These are phyloP conservation scores for Kluyveromyces lactis DNA, from an alignment of 805 yeast genomes.

Conservation along the genomic window DNA sequence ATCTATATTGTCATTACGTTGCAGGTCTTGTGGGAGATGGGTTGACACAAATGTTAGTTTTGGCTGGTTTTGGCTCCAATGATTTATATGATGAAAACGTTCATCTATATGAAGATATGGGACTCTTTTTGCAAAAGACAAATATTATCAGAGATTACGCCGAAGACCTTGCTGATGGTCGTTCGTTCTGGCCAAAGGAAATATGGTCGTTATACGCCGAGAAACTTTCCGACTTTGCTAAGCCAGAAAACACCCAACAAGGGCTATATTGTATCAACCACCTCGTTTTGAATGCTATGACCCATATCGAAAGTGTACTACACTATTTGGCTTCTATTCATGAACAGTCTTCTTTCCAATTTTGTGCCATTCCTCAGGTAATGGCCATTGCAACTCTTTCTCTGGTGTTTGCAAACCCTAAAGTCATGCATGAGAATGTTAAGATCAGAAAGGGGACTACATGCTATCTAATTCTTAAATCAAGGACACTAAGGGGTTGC, in stretches of 20 bases:
- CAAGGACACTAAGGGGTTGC: constrained; percentile 69
- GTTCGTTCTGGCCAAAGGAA: constrained; percentile 95
- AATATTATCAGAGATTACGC: constrained; percentile 92
- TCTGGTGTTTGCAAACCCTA: constrained; percentile 71
- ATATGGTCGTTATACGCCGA: constrained; percentile 81
- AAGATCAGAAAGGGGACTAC: constrained; percentile 90
- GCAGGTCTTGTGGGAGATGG: constrained; percentile 99
- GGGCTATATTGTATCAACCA: constrained; percentile 78
- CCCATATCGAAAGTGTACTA: constrained; percentile 69
- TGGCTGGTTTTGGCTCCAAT: constrained; percentile 61
- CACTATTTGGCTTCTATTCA: constrained; percentile 64
- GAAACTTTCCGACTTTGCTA: constrained; percentile 49
- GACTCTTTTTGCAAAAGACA: constrained; percentile 88
- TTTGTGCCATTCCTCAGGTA: constrained; percentile 97
- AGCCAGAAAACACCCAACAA: constrained; percentile 36
- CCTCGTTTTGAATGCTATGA: constrained; percentile 68
- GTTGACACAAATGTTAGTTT: constrained; percentile 69
- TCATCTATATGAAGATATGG: constrained; percentile 75
- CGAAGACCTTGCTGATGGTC: constrained; percentile 85
- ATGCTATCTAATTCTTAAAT: constrained; percentile 59
- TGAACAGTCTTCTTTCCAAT: constrained; percentile 78
- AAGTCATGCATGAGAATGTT: constrained; percentile 60
- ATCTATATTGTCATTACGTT: constrained; percentile 90
- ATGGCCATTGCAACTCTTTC: constrained; percentile 97
- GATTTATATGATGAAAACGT: constrained; percentile 43